Base-by-base conservation (phyloP, 768 basidiomycete genomes). In the Boletus vinaceobasis region DNA sequence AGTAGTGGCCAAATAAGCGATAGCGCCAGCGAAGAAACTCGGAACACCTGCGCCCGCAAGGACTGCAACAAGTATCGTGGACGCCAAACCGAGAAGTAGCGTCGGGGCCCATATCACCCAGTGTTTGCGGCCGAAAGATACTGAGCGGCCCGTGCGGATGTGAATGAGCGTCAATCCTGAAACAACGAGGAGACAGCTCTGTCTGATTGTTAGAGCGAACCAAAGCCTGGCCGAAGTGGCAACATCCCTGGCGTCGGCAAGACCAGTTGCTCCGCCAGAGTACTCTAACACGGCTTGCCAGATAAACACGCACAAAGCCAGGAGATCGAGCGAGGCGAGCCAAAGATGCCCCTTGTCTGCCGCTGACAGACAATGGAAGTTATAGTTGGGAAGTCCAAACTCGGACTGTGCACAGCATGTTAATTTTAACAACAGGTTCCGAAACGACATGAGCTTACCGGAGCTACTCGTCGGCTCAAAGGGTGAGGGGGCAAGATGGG, bases 91-190 rank as follows among this genome's bases (percentile, higher is more conserved):
- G 10, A 89, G 70, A 50, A 87, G 57, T 11, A 83, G 52, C 3
- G 81, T 81, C 2, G 88, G 88, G 9, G 75, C 78, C 85, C 85
- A 88, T 33, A 90, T 65, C 77, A 87, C 82, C 84, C 85, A 88
- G 57, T 90, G 86, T 47, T 73, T 83, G n/a, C 64, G 57, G 14
- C 88, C 87, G 58, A 88, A 87, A 9, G 84, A 80, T 11, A 88
- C 80, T 0, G 88, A 80, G 47, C 80, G 82, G 17, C 83, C 87
- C 76, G 85, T 74, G 14, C 88, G 82, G 57, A 90, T 80, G 55
- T 90, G 84, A 27, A 88, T 73, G 36, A 90, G 76, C 17, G 85
- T 86, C 48, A 88, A 73, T 19, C 71, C 74, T 4, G 77, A 77
- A 32, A 88, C 74, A 40, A 88, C 68, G 49, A 89, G 74, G 48